Evolutionary conservation across 306 rosid species (phyloP).

Genomic region (Cucurbita pepo): DNA sequence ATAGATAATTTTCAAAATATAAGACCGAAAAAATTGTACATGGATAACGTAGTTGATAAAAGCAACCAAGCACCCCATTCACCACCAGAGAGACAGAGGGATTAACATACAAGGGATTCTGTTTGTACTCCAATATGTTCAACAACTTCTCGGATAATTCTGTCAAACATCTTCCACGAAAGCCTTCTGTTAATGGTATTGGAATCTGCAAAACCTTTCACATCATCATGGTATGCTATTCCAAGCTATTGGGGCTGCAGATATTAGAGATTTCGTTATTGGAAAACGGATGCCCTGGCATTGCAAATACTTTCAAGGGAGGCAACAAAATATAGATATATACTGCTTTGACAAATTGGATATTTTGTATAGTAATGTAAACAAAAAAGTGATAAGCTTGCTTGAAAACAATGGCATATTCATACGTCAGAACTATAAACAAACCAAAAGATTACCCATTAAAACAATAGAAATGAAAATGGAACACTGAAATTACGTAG

Average conservation of each 20-base stretch:
- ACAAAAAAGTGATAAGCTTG: background rate
- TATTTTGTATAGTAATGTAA: background rate
- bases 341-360: background rate
- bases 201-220: slow-evolving; percentile 29
- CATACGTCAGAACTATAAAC: background rate
- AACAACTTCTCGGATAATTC: slow-evolving; percentile 83
- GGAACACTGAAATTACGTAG: background rate
- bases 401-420: background rate
- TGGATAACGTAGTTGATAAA: background rate
- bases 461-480: background rate
- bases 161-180: slow-evolving; percentile 76
- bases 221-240: slow-evolving; percentile 30
- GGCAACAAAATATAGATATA: background rate
- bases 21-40: background rate
- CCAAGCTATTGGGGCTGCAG: slow-evolving; percentile 81
- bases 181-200: slow-evolving; percentile 20
- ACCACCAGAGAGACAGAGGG: background rate
- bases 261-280: slow-evolving; percentile 7
- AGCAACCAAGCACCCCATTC: background rate
- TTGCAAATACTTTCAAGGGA: background rate
- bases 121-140: slow-evolving; percentile 92
- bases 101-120: slow-evolving; percentile 55
- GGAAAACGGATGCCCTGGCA: background rate
- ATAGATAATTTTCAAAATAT: background rate
- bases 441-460: background rate